phyloP scores from a whole-genome alignment of 495 filamentous ascomycete species.

The Tuber calosporum region DNA sequence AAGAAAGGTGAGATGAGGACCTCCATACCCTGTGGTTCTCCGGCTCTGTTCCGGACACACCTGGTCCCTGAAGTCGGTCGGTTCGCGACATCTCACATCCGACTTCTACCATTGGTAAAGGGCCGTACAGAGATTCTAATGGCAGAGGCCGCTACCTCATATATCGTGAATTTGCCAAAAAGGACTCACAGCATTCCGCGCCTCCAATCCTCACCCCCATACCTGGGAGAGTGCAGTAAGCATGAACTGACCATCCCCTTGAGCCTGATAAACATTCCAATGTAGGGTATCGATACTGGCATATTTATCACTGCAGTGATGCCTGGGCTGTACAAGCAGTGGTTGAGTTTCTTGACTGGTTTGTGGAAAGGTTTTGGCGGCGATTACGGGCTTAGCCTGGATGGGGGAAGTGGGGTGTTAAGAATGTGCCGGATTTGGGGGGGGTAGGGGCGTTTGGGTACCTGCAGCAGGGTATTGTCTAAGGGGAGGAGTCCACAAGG shows the following conservation, averaged over 20 bases:
- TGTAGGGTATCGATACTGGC: constrained; percentile 80
- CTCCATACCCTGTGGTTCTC: constrained; percentile 48
- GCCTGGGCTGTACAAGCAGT: constrained; percentile 73
- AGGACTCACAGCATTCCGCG: constrained; percentile 63
- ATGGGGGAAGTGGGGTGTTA: constrained; percentile 48
- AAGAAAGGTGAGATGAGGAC: constrained; percentile 43
- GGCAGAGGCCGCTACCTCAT: constrained; percentile 41
- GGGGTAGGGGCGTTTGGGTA: constrained; percentile 75
- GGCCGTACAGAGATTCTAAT: constrained; percentile 43
- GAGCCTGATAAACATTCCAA: constrained; percentile 57
- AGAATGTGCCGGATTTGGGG: constrained; percentile 68
- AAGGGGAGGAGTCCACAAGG: constrained; percentile 68
- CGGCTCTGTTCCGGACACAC: constrained; percentile 30
- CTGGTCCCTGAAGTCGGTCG: no score
- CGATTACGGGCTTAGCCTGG: constrained; percentile 62
- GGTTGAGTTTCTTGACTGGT: constrained; percentile 71
- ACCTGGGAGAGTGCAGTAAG: constrained; percentile 43
- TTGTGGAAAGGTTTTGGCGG: no score
- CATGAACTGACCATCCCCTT: constrained; percentile 57
- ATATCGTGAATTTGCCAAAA: constrained; percentile 61
- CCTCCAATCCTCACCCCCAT: constrained; percentile 61
- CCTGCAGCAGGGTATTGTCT: constrained; percentile 72
- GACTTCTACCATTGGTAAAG: constrained; percentile 50
- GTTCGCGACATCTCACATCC: constrained; percentile 41
- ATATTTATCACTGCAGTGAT: constrained; percentile 67